Conservation (phyloP, 179 eudicot species). For the Drosera spatulata region DNA sequence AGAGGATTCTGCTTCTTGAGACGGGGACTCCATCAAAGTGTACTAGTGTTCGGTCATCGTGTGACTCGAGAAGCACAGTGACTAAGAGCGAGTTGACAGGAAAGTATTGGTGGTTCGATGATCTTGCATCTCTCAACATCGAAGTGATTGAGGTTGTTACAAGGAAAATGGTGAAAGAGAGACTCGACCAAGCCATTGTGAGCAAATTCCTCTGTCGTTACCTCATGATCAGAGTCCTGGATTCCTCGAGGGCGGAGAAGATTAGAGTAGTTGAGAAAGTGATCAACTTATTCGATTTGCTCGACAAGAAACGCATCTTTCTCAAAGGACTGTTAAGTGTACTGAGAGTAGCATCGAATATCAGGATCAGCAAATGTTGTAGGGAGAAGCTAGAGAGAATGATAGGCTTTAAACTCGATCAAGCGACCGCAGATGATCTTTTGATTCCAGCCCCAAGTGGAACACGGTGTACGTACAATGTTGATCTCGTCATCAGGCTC, state of each 20-base stretch:
- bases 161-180: slow-evolving; percentile 19
- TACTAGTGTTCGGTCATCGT: slow-evolving; percentile 33
- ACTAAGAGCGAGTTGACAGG: slow-evolving; percentile 10
- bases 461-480: slow-evolving; percentile 13
- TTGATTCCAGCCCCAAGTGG: slow-evolving; percentile 15
- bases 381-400: slow-evolving; percentile 13
- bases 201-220: slow-evolving; percentile 25
- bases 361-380: slow-evolving; percentile 8
- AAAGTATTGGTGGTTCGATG: slow-evolving; percentile 28
- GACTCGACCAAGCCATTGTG: slow-evolving; percentile 15
- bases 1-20: slow-evolving; percentile 12
- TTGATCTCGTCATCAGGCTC: slow-evolving; percentile 19
- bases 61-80: slow-evolving; percentile 23
- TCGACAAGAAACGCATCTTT: slow-evolving; percentile 19
- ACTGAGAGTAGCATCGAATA: slow-evolving; percentile 18
- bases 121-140: slow-evolving; percentile 13
- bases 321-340: slow-evolving; percentile 23
- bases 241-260: slow-evolving; percentile 4
- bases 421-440: slow-evolving; percentile 27
- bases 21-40: slow-evolving; percentile 12
- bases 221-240: slow-evolving; percentile 12
- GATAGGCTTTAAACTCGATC: slow-evolving; percentile 25
- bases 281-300: slow-evolving; percentile 13
- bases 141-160: slow-evolving; percentile 19
- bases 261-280: slow-evolving; percentile 11